Evolutionary conservation across 169 alveolate genomes (phyloP), one percentile per base, ranked within the genome.

Genomic region (Besnoitia besnoiti): DNA sequence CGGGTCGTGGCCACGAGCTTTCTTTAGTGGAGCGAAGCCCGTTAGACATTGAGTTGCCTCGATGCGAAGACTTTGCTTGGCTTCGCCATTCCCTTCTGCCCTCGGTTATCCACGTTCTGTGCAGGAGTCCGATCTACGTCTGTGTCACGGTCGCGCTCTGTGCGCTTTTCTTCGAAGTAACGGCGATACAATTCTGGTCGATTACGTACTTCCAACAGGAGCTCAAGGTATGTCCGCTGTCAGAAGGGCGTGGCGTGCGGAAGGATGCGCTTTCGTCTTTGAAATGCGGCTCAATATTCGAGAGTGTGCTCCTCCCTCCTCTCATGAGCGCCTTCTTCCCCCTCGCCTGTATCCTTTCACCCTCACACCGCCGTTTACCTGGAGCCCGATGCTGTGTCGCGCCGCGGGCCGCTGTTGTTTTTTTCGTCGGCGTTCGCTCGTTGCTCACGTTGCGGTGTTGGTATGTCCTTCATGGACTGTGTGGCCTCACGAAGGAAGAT

Each of bases 141-240:
- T 91, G 91, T 39, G 89, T 84, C 50, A 79, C 90, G 14, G 33
- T 91, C 49, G 47, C 91, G 33, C 91, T 91, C 27, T 91, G 94
- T 80, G 94, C 94, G 7, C 91, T 91, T 40, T 91, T 77, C 91
- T 91, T 91, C 59, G 94, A 77, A 37, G 94, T 91, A 42, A 91
- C 94, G 33, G 94, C 91, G 21, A 82, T 91, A 30, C 94, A 91
- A 67, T 80, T 80, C 87, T 90, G 94, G 94, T 80, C 92, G 10
- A 89, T 75, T 55, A 47, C 79, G 8, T 89, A 75, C 92, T 89
- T 89, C 49, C 92, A 75, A 39, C 67, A 89, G 79, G 88, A 40
- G 44, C 55, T 89, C 21, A 19, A 87, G 85, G 92, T 87, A 62
- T n/a, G 80, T 50, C 30, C 10, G 62, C 62, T 50, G 62, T 50